These are phyloP conservation scores for Pichia exigua DNA, from an alignment of 805 yeast species.

Conservation along the genomic window DNA sequence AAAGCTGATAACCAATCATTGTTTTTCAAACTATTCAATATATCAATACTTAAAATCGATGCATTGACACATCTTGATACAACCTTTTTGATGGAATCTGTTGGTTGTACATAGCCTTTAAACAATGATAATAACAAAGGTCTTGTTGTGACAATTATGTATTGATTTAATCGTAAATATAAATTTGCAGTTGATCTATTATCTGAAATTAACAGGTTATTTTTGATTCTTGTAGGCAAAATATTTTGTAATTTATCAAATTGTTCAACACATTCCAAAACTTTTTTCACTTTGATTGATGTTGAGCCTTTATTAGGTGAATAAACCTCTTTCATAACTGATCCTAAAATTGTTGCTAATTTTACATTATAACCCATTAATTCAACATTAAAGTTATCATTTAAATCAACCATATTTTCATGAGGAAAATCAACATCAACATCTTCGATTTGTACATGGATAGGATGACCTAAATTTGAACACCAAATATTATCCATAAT, in stretches of 20 bases:
- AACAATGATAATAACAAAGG: conserved; percentile 27
- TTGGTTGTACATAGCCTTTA: conserved; percentile 19
- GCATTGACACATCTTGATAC: conserved; percentile 24
- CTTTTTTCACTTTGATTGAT: conserved; percentile 18
- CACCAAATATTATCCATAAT: conserved; percentile 28
- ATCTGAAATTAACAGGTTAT: conserved; percentile 13
- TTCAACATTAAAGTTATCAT: conserved; percentile 24
- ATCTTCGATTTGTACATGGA: conserved; percentile 26
- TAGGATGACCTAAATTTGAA: conserved; percentile 28
- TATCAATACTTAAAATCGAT: conserved; percentile 9
- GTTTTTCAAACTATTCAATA: conserved; percentile 12
- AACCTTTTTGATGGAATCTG: conserved; percentile 20
- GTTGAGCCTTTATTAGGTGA: conserved; percentile 15
- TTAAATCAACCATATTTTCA: conserved; percentile 15
- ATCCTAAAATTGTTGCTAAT: conserved; percentile 16
- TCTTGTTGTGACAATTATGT: conserved; percentile 27
- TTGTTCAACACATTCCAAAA: conserved; percentile 18
- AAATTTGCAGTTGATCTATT: conserved; percentile 26
- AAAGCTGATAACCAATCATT: conserved; percentile 26
- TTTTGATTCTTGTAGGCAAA: conserved; percentile 16
- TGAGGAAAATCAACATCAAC: conserved; percentile 21
- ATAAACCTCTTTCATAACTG: conserved; percentile 24
- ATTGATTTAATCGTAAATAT: conserved; percentile 26
- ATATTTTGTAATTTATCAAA: conserved; percentile 20
- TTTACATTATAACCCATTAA: conserved; percentile 19